phyloP scores from a whole-genome alignment of 208 protist species.

The Trypanosoma lewisi region DNA sequence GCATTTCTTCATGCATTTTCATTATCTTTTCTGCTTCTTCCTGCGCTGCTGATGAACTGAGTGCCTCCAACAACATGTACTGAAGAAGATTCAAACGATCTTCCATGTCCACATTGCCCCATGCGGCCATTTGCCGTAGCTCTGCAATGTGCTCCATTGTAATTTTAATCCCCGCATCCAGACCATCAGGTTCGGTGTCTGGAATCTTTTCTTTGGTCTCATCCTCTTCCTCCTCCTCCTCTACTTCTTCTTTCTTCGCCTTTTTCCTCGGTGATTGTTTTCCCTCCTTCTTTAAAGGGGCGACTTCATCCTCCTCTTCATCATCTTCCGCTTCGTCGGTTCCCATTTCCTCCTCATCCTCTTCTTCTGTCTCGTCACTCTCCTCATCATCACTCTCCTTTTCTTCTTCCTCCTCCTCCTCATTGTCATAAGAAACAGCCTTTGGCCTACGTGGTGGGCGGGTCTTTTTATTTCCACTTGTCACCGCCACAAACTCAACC shows the following conservation, averaged over 20 bases:
- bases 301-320: conserved; percentile 11
- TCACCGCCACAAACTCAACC: conserved; percentile 71
- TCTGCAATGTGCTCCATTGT: conserved; percentile 61
- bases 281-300: not conserved
- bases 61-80: conserved; percentile 66
- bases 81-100: conserved; percentile 80
- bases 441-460: conserved; percentile 31
- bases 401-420: conserved; percentile 25
- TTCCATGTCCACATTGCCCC: conserved; percentile 73
- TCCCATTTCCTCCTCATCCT: conserved; percentile 15
- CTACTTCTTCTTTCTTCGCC: conserved; percentile 6
- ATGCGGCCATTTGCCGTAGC: conserved; percentile 64
- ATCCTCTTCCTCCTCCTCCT: not conserved
- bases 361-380: conserved; percentile 16
- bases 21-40: conserved; percentile 57
- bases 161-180: conserved; percentile 45
- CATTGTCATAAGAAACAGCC: conserved; percentile 7
- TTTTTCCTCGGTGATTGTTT: conserved; percentile 9
- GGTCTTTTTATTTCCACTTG: conserved; percentile 74
- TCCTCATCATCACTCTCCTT: conserved; percentile 23
- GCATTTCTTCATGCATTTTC: conserved; percentile 49
- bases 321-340: not conserved
- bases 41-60: conserved; percentile 45
- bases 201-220: conserved; percentile 1
- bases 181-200: conserved; percentile 31